These are phyloP conservation scores for Sporothrix variecibatus DNA, from an alignment of 2,329 filamentous ascomycete genomes.

Conservation along the genomic window DNA sequence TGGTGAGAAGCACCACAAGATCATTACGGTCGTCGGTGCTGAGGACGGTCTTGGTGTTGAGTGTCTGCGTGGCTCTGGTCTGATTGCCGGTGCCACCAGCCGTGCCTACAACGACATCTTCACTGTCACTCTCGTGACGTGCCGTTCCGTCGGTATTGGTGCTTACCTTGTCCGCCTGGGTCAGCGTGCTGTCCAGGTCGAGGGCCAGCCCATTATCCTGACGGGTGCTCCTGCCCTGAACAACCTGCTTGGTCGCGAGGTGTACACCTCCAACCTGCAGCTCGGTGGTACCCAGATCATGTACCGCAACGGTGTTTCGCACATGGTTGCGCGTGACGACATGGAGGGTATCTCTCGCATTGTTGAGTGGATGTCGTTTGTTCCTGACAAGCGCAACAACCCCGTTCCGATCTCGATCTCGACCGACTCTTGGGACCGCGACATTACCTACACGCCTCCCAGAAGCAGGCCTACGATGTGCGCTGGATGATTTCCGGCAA, in stretches of 20 bases:
- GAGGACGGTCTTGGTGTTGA: constrained; percentile 98
- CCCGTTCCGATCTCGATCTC: constrained; percentile 90
- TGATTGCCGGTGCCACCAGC: constrained; percentile 96
- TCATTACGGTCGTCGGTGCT: constrained; percentile 87
- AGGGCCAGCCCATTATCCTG: constrained; percentile 97
- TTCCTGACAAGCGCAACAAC: constrained; percentile 91
- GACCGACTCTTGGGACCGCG: constrained; percentile 87
- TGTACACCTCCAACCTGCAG: constrained; percentile 98
- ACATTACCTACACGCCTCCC: constrained; percentile 78
- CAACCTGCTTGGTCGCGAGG: constrained; percentile 95
- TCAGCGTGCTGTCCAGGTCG: constrained; percentile 97
- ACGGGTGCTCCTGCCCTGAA: constrained; percentile 97
- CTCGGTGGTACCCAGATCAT: constrained; percentile 99
- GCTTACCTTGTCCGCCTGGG: constrained; percentile 97
- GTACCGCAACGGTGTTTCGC: constrained; percentile 99
- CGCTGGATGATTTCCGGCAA: constrained; percentile 90
- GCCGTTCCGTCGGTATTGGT: constrained; percentile 97
- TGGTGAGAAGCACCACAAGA: constrained; percentile 89
- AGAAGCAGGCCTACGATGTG: constrained; percentile 87
- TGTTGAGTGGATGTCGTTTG: constrained; percentile 95
- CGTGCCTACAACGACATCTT: constrained; percentile 98
- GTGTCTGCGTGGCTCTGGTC: constrained; percentile 92
- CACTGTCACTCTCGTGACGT: constrained; percentile 95
- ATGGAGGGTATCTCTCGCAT: constrained; percentile 98
- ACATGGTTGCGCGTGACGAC: constrained; percentile 97